These are phyloP conservation scores for Pseudotsuga menziesii DNA, from an alignment of 75 land plant species.

Conservation along the genomic window DNA sequence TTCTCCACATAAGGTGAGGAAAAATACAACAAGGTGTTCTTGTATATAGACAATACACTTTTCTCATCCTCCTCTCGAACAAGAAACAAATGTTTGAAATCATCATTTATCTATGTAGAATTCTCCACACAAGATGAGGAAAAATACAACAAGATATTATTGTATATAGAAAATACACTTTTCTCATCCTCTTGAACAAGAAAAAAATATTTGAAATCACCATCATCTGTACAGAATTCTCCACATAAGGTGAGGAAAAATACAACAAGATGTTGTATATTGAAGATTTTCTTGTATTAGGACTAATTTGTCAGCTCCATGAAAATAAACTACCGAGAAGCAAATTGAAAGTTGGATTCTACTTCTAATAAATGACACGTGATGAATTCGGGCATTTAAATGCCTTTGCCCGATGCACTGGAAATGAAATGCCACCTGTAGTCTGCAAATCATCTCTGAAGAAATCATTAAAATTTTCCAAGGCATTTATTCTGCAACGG, in stretches of 20 bases:
- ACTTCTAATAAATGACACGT: neutral
- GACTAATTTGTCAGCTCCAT: neutral
- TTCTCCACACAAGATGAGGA: no score
- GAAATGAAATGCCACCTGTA: neutral
- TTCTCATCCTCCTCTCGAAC: no score
- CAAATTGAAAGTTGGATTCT: neutral
- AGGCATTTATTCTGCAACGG: neutral
- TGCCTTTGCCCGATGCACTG: neutral
- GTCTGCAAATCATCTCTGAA: neutral
- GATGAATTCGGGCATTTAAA: neutral
- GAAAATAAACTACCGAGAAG: neutral
- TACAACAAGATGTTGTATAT: neutral
- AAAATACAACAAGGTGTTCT: neutral
- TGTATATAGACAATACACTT: no score
- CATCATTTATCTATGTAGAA: no score
- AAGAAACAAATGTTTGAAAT: no score
- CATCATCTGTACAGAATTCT: neutral
- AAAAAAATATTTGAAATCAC: neutral
- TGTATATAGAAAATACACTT: no score
- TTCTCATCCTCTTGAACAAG: constrained; percentile 16
- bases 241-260: neutral
- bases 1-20: neutral
- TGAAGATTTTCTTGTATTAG: no score
- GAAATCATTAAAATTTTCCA: neutral
- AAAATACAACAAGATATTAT: no score